Percentiles rank a stretch among this genome's conserved stretches.
Evolutionary conservation across 257 asterid species (phyloP).

Genomic region (Verbascum thapsus): DNA sequence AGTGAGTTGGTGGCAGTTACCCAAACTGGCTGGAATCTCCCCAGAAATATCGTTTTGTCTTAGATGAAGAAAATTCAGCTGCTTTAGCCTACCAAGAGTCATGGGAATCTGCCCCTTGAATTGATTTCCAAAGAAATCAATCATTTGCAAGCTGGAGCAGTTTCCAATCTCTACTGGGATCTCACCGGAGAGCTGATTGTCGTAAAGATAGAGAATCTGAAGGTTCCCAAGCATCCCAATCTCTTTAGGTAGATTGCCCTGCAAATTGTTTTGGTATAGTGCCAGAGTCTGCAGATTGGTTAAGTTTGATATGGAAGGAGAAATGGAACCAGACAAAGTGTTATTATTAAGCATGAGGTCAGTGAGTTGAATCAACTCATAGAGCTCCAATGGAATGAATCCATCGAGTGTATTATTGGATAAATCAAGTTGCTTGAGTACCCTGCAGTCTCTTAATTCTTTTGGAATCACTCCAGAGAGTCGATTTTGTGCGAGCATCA

Average conservation of each 20-base stretch:
- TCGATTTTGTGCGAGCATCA: conserved; percentile 60
- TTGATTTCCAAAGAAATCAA: conserved; percentile 77
- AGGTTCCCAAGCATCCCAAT: conserved; percentile 77
- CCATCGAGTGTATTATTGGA: conserved; percentile 79
- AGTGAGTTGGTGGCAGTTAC: conserved; percentile 60
- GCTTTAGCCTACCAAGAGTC: conserved; percentile 64
- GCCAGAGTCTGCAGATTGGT: conserved; percentile 69
- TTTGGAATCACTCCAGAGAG: conserved; percentile 66
- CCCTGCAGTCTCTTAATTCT: conserved; percentile 52
- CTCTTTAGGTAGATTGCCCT: conserved; percentile 63
- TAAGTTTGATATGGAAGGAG: conserved; percentile 61
- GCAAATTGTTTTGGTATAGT: conserved; percentile 63
- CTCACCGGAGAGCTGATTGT: conserved; percentile 74
- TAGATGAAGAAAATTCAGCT: conserved; percentile 72
- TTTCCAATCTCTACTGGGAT: conserved; percentile 82
- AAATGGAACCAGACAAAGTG: conserved; percentile 61
- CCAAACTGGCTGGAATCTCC: conserved; percentile 70
- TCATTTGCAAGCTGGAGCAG: conserved; percentile 69
- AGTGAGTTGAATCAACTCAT: conserved; percentile 56
- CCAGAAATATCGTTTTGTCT: conserved; percentile 86
- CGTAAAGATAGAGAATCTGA: conserved; percentile 66
- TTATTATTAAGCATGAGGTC: conserved; percentile 82
- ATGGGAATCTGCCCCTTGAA: conserved; percentile 70
- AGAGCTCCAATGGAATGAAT: conserved; percentile 66
- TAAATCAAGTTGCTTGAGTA: conserved; percentile 73